Evolutionary conservation across 169 alveolate species (phyloP).

Genomic region (Eimeria sp.): DNA sequence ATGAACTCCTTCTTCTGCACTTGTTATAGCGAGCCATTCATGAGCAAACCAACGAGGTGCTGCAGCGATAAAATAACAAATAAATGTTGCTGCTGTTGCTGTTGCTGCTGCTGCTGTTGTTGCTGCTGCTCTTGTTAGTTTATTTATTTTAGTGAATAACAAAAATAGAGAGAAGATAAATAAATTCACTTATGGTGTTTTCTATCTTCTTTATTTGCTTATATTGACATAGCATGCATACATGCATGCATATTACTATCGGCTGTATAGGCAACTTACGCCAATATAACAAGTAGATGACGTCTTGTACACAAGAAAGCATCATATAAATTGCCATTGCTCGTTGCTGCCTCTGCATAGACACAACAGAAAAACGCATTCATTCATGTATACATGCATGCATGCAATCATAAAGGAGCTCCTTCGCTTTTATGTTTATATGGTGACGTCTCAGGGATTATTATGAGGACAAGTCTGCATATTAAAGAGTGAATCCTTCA

Average conservation of each 20-base stretch:
- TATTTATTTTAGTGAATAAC: neutral
- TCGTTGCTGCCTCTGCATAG: conserved; percentile 71
- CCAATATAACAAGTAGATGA: conserved; percentile 59
- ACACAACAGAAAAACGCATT: neutral
- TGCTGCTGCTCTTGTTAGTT: too few relatives aligned
- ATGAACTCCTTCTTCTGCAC: conserved; percentile 78
- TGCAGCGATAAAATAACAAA: neutral
- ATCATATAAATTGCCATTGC: conserved; percentile 69
- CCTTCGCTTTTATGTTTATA: neutral
- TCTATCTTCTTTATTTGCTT: too few relatives aligned
- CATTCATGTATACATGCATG: neutral
- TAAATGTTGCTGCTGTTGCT: too few relatives aligned
- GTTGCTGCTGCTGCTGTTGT: too few relatives aligned
- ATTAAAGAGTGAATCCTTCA: too few relatives aligned
- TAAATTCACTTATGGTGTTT: too few relatives aligned
- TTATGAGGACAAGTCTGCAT: too few relatives aligned
- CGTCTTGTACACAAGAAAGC: conserved; percentile 68
- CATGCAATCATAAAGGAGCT: neutral
- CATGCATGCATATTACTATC: too few relatives aligned
- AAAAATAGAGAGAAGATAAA: neutral
- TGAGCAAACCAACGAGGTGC: conserved; percentile 76
- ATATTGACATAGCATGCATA: too few relatives aligned
- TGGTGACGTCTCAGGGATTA: neutral
- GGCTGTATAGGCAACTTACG: conserved; percentile 34
- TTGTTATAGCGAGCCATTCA: conserved; percentile 77